Conservation (phyloP, 2,329 filamentous ascomycete species). For the Sordariomycetes sp. region DNA sequence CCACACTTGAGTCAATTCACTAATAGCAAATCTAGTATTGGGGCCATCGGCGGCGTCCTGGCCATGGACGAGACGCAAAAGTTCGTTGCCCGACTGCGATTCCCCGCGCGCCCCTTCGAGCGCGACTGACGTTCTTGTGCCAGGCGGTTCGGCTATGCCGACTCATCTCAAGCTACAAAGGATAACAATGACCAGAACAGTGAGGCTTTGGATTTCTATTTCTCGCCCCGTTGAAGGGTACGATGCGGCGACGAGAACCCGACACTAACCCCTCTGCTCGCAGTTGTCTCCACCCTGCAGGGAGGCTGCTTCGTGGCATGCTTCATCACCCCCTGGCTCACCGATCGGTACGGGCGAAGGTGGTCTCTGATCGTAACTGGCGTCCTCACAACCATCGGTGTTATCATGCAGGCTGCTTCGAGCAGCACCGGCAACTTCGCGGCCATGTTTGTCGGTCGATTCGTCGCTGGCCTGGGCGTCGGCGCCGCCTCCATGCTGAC, state of each 20-base stretch:
- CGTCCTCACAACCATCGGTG: constrained; percentile 46
- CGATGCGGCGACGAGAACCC: not conserved
- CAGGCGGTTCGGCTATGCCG: constrained; percentile 19
- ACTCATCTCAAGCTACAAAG: constrained; percentile 15
- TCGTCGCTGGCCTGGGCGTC: constrained; percentile 36
- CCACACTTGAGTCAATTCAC: constrained; percentile 2
- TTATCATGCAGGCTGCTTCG: constrained; percentile 53
- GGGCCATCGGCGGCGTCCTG: constrained; percentile 58
- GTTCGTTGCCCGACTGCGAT: constrained; percentile 8
- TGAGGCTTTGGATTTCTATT: constrained; percentile 1
- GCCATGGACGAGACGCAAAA: constrained; percentile 46
- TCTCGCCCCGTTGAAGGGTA: not conserved
- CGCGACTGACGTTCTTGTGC: not conserved
- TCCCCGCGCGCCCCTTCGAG: not conserved
- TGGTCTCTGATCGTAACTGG: constrained; percentile 44
- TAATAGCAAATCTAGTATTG: constrained; percentile 33
- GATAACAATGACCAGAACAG: constrained; percentile 50
- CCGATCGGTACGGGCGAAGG: constrained; percentile 46
- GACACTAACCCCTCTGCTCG: not conserved
- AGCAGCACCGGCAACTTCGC: constrained; percentile 39
- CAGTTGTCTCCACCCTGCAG: constrained; percentile 57
- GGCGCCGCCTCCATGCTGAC: constrained; percentile 36
- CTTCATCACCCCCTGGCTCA: constrained; percentile 41
- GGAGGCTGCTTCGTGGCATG: constrained; percentile 58
- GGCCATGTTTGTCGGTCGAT: constrained; percentile 56